Evolutionary conservation across 148 eudicot species (phyloP), one percentile per base, ranked within the genome.

Genomic region (Cornus controversa): DNA sequence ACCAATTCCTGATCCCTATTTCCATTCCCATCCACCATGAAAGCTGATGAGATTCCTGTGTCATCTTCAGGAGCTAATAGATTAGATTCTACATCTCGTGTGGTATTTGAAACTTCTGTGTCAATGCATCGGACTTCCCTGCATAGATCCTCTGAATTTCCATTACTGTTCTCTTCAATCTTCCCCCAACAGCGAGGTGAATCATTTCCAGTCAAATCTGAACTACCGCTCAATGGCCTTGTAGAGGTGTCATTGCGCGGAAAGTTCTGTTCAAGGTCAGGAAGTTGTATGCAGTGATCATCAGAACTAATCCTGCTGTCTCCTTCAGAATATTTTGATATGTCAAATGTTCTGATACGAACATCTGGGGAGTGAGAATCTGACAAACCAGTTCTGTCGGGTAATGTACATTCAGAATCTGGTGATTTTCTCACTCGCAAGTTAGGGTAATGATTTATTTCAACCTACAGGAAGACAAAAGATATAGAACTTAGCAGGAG

Each of bases 71-170:
- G 80, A 74, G 83, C 77, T 67, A 76, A 78, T 24, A 66, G 64
- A 66, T 58, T 72, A 28, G 70, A 70, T 66, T 78, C 77, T 58
- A 73, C 18, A 60, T 74, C 28, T 66, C 54, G 71, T 53, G 75
- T 66, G 62, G 58, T 70, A 60, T 67, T 45, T 62, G 81, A 74
- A 31, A 84, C 87, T 79, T 84, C 84, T 72, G 81, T 79, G 77
- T 88, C 98, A 40, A 93, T 85, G 83, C 99, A 96, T 47, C 87
- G 88, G 80, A 93, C 99, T 72, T 90, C 97, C 86, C 82, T 87
- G 87, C 97, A 91, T 69, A 85, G 27, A 70, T 90, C 90, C 40
- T 90, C 93, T 47, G 86, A 83, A 42, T 82, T 76, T 75, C 66
- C 80, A 67, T 82, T 73, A 66, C 82, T 82, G 75, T 78, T 87